Base-by-base conservation (phyloP, 768 basidiomycete species). In the Naematelia encephala region DNA sequence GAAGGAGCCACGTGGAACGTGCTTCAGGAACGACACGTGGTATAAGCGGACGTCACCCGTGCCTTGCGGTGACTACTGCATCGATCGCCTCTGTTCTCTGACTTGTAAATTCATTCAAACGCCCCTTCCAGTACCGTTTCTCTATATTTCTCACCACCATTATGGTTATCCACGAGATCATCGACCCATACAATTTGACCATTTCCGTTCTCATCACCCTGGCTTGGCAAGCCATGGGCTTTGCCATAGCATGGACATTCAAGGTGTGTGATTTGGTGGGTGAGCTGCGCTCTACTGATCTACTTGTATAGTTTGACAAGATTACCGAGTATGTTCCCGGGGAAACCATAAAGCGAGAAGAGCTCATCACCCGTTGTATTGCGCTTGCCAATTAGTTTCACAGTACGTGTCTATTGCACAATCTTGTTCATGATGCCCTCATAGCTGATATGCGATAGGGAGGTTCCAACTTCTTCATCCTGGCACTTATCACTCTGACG, bases 381-480 rank as follows among this genome's bases (percentile, higher is more conserved):
- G 13, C 23, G 13, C 39, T 43, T 48, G 11, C 47, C 11, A 48
- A 19, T 50, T 3, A 22, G 8, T 50, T n/a, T n/a, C n/a, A n/a
- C n/a, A n/a, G n/a, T n/a, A n/a, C n/a, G n/a, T n/a, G n/a, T n/a
- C n/a, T n/a, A n/a, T n/a, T n/a, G n/a, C n/a, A n/a, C n/a, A n/a
- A n/a, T n/a, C n/a, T n/a, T n/a, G n/a, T n/a, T n/a, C n/a, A 54
- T 12, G 2, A 58, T 12, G 4, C 12, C 19, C 11, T 43, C 23
- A 2, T 4, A 22, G 23, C 55, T 86, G 57, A 85, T 21, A 34
- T 11, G 27, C 19, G 16, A 16, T 21, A 53, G 27, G 72, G 72
- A 76, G 86, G 85, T 22, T 85, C 84, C 14, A 87, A 87, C 70
- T 87, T 87, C 77, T 85, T 87, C 73, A 69, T 85, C 13, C 75